A percentile compares a stretch with the other conserved stretches of the same genome.
Conservation (phyloP, 129 eudicot species). For the Kitagawia praeruptora region DNA sequence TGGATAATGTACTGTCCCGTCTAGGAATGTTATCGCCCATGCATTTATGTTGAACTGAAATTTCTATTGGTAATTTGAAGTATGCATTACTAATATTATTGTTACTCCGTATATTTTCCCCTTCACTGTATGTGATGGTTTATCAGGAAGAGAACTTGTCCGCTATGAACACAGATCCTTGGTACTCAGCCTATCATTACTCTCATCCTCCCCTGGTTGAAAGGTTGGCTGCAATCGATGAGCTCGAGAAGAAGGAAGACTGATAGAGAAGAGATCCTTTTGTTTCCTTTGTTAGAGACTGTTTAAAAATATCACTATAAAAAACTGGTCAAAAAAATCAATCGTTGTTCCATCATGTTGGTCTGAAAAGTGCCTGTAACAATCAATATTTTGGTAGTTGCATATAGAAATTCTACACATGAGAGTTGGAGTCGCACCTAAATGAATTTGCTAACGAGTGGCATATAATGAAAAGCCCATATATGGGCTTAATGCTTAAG, state of each 20-base stretch:
- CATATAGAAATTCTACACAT: not conserved
- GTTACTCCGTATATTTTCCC: not conserved
- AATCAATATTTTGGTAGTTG: not conserved
- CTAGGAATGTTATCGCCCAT: not conserved
- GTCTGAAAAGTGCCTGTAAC: not conserved
- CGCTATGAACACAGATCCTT: conserved; percentile 94
- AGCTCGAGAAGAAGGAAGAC: conserved; percentile 63
- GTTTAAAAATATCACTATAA: not conserved
- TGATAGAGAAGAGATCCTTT: conserved; percentile 19
- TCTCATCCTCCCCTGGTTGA: conserved; percentile 98
- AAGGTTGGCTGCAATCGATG: conserved; percentile 84
- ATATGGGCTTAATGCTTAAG: not conserved
- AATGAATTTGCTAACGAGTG: not conserved
- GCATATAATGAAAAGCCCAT: not conserved
- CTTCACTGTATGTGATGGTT: not conserved
- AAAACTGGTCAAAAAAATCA: not conserved
- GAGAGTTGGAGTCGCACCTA: not conserved
- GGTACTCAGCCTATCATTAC: conserved; percentile 95
- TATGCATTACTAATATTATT: not conserved
- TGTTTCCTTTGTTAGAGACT: not conserved
- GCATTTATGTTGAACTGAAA: not conserved
- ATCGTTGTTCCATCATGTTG: not conserved
- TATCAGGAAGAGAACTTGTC: conserved; percentile 92
- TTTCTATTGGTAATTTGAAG: not conserved
- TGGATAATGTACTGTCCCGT: not conserved